phyloP scores from a whole-genome alignment of 2,329 filamentous ascomycete genomes.

The Trichoderma arundinaceum region DNA sequence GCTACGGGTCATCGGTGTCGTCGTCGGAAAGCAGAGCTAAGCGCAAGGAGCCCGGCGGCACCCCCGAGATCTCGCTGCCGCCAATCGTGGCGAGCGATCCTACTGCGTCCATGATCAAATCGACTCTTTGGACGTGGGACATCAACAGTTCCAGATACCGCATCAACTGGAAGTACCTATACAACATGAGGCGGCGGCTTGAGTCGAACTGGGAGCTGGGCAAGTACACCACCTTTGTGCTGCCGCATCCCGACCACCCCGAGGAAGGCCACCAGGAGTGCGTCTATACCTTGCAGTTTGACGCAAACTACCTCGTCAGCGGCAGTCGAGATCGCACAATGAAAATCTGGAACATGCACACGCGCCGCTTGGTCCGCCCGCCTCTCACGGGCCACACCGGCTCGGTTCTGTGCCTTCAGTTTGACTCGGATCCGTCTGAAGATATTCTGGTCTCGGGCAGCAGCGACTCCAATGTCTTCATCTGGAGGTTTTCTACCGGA shows the following conservation, averaged over 20 bases:
- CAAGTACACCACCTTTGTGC: conserved; percentile 82
- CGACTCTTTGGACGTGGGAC: conserved; percentile 60
- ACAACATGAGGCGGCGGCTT: conserved; percentile 81
- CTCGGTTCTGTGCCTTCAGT: conserved; percentile 93
- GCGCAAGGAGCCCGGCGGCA: conserved; percentile 46
- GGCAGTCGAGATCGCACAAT: conserved; percentile 89
- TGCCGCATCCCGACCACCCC: conserved; percentile 81
- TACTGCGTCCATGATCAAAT: conserved; percentile 47
- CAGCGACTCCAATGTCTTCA: conserved; percentile 86
- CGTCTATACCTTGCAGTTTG: conserved; percentile 93
- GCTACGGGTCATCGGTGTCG: conserved; percentile 33
- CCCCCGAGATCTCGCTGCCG: conserved; percentile 42
- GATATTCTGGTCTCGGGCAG: conserved; percentile 95
- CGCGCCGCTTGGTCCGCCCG: conserved; percentile 73
- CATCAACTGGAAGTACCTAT: conserved; percentile 92
- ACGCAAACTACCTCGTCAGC: conserved; percentile 84
- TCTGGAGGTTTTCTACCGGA: conserved; percentile 94
- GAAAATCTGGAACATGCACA: conserved; percentile 88
- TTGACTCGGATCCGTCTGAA: conserved; percentile 84
- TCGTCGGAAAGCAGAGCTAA: conserved; percentile 43
- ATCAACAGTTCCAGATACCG: conserved; percentile 57
- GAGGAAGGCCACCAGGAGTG: conserved; percentile 89
- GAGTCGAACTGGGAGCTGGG: conserved; percentile 92
- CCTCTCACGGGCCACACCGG: conserved; percentile 79
- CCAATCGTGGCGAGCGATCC: conserved; percentile 41